A percentile compares a stretch with the other conserved stretches of the same genome.
These are phyloP conservation scores for Cystofilobasidium macerans DNA, from an alignment of 768 basidiomycete species.

Conservation along the genomic window DNA sequence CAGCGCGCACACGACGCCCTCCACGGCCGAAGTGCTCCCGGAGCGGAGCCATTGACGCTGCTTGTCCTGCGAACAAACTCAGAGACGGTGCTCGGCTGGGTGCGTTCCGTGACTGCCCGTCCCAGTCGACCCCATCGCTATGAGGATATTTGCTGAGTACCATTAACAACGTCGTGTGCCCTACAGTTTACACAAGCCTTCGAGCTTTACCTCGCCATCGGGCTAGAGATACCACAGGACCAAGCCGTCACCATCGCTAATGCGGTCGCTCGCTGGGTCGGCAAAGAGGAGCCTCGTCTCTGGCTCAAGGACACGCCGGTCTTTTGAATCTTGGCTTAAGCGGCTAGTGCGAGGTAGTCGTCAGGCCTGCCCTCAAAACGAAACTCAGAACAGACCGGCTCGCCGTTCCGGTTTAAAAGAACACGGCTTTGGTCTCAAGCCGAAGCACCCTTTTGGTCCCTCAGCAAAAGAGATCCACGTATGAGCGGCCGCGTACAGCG, in stretches of 20 bases:
- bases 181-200: constrained; percentile 80
- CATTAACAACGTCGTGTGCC: neutral
- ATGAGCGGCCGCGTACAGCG: too few relatives aligned
- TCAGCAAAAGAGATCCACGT: too few relatives aligned
- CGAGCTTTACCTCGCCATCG: constrained; percentile 75
- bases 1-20: constrained; percentile 78
- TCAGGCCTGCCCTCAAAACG: too few relatives aligned
- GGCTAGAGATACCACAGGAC: constrained; percentile 74
- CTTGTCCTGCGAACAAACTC: constrained; percentile 75
- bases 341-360: too few relatives aligned
- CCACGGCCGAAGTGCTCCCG: constrained; percentile 75
- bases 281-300: constrained; percentile 67
- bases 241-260: constrained; percentile 82
- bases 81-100: constrained; percentile 92
- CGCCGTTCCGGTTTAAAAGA: too few relatives aligned
- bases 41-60: constrained; percentile 61
- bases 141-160: neutral
- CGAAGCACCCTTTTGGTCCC: too few relatives aligned
- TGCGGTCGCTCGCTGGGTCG: constrained; percentile 77
- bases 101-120: constrained; percentile 43
- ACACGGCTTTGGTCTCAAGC: too few relatives aligned
- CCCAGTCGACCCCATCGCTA: neutral
- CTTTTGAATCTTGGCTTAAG: too few relatives aligned
- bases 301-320: constrained; percentile 84
- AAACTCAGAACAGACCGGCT: too few relatives aligned